phyloP scores from a whole-genome alignment of 2,329 filamentous ascomycete species.

The Cadophora gregata region DNA sequence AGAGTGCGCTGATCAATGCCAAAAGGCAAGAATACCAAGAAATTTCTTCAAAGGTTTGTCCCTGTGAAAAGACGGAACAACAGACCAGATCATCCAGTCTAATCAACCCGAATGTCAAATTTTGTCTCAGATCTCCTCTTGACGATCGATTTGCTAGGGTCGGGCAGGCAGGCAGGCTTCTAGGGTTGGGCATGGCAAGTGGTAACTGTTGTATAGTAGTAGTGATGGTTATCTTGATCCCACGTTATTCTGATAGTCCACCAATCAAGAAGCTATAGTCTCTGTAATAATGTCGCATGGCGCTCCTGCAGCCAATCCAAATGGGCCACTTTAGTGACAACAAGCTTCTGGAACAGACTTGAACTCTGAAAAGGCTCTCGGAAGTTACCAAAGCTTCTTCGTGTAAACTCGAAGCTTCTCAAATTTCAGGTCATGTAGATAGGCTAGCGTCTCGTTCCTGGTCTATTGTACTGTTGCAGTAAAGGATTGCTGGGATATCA shows the following conservation, averaged over 20 bases:
- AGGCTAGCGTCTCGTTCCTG: not conserved
- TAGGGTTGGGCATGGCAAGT: not conserved
- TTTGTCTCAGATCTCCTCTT: not conserved
- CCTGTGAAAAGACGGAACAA: not conserved
- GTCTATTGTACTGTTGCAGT: not conserved
- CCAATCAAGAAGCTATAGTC: not conserved
- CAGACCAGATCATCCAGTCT: not conserved
- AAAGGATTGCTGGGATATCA: too few relatives aligned
- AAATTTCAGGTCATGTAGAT: too few relatives aligned
- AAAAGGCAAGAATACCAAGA: not conserved
- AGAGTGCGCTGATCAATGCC: not conserved
- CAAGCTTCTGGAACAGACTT: not conserved
- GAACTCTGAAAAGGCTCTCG: not conserved
- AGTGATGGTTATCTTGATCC: not conserved
- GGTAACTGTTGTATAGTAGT: too few relatives aligned
- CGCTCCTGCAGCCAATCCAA: not conserved
- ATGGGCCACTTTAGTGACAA: not conserved
- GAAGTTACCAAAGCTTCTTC: not conserved
- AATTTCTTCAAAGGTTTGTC: not conserved
- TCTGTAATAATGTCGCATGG: not conserved
- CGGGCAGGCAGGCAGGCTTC: not conserved
- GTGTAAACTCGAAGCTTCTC: not conserved
- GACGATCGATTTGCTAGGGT: slow-evolving; percentile 4
- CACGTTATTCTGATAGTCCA: not conserved
- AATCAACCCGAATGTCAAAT: not conserved